Conservation (phyloP, 768 basidiomycete genomes). For the Galerina sulciceps region DNA sequence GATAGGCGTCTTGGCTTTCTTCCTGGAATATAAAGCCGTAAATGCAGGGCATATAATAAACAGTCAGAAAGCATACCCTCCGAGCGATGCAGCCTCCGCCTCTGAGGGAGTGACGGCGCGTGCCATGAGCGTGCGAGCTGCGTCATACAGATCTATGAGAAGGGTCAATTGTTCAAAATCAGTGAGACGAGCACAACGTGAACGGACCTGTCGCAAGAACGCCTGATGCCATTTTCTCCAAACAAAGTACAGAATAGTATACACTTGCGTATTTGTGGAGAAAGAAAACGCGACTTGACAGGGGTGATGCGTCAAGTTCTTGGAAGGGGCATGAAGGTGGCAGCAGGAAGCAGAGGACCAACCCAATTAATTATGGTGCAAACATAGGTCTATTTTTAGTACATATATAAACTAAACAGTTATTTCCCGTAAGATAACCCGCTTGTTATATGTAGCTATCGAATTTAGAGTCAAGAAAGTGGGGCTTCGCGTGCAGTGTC, state of each 20-base stretch:
- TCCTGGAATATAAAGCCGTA: conserved; percentile 33
- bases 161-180: not conserved
- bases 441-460: too few relatives aligned
- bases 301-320: too few relatives aligned
- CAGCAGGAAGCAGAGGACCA: too few relatives aligned
- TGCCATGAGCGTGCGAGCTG: conserved; percentile 17
- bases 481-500: conserved; percentile 37
- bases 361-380: not conserved
- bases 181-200: not conserved
- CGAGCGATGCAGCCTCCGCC: conserved; percentile 37
- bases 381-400: conserved; percentile 1
- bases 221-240: not conserved
- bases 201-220: not conserved
- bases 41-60: not conserved
- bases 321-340: too few relatives aligned
- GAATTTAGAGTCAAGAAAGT: conserved; percentile 7
- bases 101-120: conserved; percentile 36
- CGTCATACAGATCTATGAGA: not conserved
- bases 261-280: not conserved
- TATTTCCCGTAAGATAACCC: too few relatives aligned
- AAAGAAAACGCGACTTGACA: too few relatives aligned
- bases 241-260: not conserved
- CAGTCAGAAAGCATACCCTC: conserved; percentile 34
- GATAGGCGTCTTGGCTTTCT: conserved; percentile 61
- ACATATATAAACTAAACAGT: not conserved